Conservation (phyloP, 768 basidiomycete genomes). For the Basidioascus undulatus region DNA sequence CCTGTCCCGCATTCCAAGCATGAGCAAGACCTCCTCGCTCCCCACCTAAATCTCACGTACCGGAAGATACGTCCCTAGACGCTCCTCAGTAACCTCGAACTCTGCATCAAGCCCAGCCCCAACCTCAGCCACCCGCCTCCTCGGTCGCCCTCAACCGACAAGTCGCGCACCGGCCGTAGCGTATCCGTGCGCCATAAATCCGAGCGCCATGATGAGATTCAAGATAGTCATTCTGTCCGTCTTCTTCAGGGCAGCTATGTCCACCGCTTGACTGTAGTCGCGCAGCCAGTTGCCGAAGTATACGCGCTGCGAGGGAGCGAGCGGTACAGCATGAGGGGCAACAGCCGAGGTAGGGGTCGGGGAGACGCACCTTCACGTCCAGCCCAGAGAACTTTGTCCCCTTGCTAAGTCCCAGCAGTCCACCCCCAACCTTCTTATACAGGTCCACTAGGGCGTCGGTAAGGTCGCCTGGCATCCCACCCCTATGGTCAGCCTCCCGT, state of each 20-base stretch:
- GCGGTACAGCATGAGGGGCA: slow-evolving; percentile 31
- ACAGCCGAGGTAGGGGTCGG: slow-evolving; percentile 13
- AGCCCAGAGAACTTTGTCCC: slow-evolving; percentile 18
- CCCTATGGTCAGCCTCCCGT: background rate
- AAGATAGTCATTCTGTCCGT: slow-evolving; percentile 42
- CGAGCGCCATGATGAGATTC: slow-evolving; percentile 70
- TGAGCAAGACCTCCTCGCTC: background rate
- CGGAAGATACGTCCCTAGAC: slow-evolving; percentile 22
- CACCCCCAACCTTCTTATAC: slow-evolving; percentile 17
- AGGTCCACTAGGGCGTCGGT: slow-evolving; percentile 14
- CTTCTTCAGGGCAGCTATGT: slow-evolving; percentile 16
- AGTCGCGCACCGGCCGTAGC: slow-evolving; percentile 7
- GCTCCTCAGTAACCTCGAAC: slow-evolving; percentile 22
- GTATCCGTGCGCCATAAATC: slow-evolving; percentile 41
- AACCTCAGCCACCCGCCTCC: slow-evolving; percentile 22
- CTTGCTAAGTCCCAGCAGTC: slow-evolving; percentile 13
- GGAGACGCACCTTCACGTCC: slow-evolving; percentile 37
- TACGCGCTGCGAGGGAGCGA: slow-evolving; percentile 17
- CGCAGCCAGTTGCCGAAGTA: slow-evolving; percentile 55
- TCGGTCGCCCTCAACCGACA: slow-evolving; percentile 30
- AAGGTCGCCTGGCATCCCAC: background rate
- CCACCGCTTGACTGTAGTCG: slow-evolving; percentile 35
- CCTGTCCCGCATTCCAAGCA: background rate
- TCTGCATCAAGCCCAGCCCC: slow-evolving; percentile 29
- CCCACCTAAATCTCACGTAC: background rate